These are phyloP conservation scores for Neodidymelliopsis sp. DNA, from an alignment of 2,329 filamentous ascomycete genomes.

Conservation along the genomic window DNA sequence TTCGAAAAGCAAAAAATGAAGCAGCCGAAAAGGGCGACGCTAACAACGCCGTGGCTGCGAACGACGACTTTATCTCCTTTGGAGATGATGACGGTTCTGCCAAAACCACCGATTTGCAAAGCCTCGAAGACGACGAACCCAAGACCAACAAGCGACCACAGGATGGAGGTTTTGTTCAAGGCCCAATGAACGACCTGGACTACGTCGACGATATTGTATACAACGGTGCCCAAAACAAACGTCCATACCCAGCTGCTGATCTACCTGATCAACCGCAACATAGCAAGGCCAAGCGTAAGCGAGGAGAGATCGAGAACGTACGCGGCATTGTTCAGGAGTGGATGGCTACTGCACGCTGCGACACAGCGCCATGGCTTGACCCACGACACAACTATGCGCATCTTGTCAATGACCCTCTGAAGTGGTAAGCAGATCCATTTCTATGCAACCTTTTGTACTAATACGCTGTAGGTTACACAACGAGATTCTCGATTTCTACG, in stretches of 20 bases:
- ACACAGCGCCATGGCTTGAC: constrained; percentile 59
- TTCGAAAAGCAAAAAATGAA: constrained; percentile 82
- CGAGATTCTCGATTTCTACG: constrained; percentile 88
- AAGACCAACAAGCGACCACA: constrained; percentile 13
- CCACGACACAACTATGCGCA: constrained; percentile 56
- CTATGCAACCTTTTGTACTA: not conserved
- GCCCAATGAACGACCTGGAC: constrained; percentile 34
- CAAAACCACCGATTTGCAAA: constrained; percentile 45
- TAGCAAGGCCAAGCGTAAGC: constrained; percentile 70
- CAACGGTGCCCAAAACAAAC: constrained; percentile 2
- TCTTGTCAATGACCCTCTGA: constrained; percentile 59
- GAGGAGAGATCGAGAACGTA: constrained; percentile 52
- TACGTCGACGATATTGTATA: constrained; percentile 14
- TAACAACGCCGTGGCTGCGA: constrained; percentile 53
- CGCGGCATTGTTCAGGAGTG: constrained; percentile 54
- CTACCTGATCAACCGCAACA: constrained; percentile 22
- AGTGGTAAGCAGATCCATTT: constrained; percentile 51
- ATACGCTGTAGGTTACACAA: constrained; percentile 73
- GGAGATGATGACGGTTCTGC: constrained; percentile 65
- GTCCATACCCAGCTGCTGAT: constrained; percentile 16
- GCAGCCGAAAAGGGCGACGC: constrained; percentile 63
- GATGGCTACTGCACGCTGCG: constrained; percentile 43
- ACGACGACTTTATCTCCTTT: constrained; percentile 90
- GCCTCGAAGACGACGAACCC: constrained; percentile 33
- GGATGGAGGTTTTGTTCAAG: constrained; percentile 22